Evolutionary conservation across 179 eudicot species (phyloP).

Genomic region (Actinidia chinensis): DNA sequence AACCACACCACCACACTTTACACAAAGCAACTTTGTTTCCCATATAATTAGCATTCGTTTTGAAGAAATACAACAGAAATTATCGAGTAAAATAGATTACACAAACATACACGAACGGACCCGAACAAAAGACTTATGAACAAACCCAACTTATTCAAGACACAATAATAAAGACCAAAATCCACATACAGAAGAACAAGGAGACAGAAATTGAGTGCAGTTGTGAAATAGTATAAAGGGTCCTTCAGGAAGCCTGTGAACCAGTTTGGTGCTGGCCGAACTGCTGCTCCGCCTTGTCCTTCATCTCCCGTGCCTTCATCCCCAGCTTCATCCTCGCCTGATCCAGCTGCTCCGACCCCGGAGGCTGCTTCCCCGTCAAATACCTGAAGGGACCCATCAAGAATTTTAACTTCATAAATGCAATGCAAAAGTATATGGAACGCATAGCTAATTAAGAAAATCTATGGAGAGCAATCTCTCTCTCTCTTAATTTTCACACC

Average conservation of each 20-base stretch:
- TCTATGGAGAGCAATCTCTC: too few species aligned
- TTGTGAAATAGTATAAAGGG: not conserved
- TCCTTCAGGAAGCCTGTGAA: not conserved
- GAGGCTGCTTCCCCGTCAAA: slow-evolving; percentile 50
- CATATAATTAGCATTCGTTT: not conserved
- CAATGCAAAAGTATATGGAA: too few species aligned
- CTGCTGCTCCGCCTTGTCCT: slow-evolving; percentile 48
- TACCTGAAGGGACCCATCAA: slow-evolving; percentile 25
- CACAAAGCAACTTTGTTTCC: not conserved
- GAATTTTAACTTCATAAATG: too few species aligned
- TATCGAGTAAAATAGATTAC: not conserved
- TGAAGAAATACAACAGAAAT: not conserved
- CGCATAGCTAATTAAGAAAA: too few species aligned
- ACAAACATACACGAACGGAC: not conserved
- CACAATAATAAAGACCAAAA: not conserved
- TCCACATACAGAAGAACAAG: not conserved
- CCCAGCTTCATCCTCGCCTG: slow-evolving; percentile 50
- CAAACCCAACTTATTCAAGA: not conserved
- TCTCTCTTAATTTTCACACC: too few species aligned
- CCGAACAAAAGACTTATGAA: not conserved
- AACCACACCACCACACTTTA: too few species aligned
- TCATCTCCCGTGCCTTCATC: slow-evolving; percentile 45
- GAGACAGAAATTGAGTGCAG: not conserved
- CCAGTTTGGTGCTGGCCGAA: slow-evolving; percentile 28
- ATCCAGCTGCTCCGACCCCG: slow-evolving; percentile 47